Percentiles rank a stretch among this genome's conserved stretches.
phyloP scores from a whole-genome alignment of 306 rosid genomes.

The Prunus kanzakura region DNA sequence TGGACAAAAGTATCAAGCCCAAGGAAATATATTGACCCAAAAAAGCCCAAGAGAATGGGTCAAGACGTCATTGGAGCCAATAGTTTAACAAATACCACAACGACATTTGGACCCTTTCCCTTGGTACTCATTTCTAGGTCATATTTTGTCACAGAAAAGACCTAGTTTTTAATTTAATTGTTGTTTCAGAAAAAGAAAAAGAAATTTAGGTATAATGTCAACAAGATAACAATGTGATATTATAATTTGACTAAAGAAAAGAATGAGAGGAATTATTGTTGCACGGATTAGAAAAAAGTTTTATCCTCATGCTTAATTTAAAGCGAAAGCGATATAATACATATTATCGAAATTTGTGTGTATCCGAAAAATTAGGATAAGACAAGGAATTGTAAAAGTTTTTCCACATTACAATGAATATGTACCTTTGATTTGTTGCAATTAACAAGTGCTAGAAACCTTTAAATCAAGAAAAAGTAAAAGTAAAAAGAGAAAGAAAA shows the following conservation, averaged over 20 bases:
- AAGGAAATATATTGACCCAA: background rate
- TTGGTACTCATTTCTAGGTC: background rate
- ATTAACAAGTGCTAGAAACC: background rate
- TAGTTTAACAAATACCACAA: too few species aligned
- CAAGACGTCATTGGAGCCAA: too few species aligned
- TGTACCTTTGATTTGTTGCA: too few species aligned
- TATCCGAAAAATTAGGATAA: too few species aligned
- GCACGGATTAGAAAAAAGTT: background rate
- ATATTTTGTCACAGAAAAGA: background rate
- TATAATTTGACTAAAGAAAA: background rate
- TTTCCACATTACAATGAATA: too few species aligned
- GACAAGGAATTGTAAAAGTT: background rate
- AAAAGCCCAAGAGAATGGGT: too few species aligned
- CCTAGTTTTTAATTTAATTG: too few species aligned
- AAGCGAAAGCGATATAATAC: background rate
- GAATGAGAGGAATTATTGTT: background rate
- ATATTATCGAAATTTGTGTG: background rate
- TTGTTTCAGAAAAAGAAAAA: background rate
- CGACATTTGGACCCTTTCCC: background rate
- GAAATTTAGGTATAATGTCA: too few species aligned
- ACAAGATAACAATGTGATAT: background rate
- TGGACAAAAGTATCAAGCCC: background rate
- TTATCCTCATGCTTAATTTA: background rate
- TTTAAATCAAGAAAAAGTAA: background rate
- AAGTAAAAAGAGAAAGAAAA: background rate